phyloP scores from a whole-genome alignment of 192 early-diverging fungal genomes.

The Coemansia sp. region DNA sequence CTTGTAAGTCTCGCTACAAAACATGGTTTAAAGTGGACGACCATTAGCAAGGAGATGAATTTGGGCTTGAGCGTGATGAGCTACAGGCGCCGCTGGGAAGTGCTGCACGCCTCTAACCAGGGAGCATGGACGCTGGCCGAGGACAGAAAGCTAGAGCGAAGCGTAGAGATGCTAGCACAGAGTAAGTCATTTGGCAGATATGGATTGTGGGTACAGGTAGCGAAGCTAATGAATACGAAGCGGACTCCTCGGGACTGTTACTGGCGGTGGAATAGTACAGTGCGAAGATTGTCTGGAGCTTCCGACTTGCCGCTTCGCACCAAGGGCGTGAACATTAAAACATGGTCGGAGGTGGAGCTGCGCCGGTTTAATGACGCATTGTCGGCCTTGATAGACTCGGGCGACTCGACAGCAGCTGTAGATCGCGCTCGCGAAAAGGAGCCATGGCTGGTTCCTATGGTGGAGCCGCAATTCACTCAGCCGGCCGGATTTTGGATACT shows the following conservation, averaged over 20 bases:
- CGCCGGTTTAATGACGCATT: neutral
- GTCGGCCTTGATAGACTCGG: neutral
- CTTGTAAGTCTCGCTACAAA: neutral
- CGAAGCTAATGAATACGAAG: constrained; percentile 6
- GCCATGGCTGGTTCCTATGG: constrained; percentile 15
- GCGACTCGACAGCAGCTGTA: neutral
- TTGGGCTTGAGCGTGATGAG: constrained; percentile 6
- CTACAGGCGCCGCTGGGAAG: constrained; percentile 11
- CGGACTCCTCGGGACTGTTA: constrained; percentile 16
- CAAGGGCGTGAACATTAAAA: neutral
- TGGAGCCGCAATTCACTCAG: neutral
- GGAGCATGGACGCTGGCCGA: constrained; percentile 18
- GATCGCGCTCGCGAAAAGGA: constrained; percentile 1
- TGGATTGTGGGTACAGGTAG: constrained; percentile 16
- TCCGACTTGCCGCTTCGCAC: neutral
- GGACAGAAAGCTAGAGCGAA: constrained; percentile 8
- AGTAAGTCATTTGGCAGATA: neutral
- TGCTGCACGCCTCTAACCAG: neutral
- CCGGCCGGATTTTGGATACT: constrained; percentile 12
- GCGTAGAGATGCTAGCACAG: neutral
- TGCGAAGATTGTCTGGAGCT: neutral
- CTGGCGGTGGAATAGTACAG: constrained; percentile 3
- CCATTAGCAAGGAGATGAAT: neutral
- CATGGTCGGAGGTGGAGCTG: constrained; percentile 6
- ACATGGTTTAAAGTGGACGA: neutral